These are phyloP conservation scores for Baffinella frigidus DNA, from an alignment of 208 protist species.

Conservation along the genomic window DNA sequence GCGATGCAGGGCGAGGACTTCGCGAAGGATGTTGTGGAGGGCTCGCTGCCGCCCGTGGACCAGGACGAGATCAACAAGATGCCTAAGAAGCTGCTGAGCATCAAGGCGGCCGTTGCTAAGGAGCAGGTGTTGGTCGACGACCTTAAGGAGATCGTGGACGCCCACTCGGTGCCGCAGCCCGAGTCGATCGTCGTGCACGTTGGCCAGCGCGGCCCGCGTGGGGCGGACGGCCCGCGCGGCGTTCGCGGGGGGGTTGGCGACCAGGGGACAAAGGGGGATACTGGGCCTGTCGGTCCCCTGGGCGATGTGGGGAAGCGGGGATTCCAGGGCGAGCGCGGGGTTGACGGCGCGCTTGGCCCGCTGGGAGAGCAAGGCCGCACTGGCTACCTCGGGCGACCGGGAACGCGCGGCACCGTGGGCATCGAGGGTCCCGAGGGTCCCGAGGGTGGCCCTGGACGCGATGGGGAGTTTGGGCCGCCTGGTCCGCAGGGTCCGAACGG, in stretches of 20 bases:
- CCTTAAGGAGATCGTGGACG: neutral
- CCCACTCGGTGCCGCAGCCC: neutral
- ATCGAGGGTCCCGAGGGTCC: conserved; percentile 38
- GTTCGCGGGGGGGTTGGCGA: neutral
- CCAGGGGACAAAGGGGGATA: neutral
- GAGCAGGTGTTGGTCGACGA: conserved; percentile 20
- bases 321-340: neutral
- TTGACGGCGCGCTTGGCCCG: neutral
- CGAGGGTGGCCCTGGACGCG: neutral
- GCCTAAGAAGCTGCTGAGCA: conserved; percentile 6
- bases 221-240: neutral
- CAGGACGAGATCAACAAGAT: conserved; percentile 25
- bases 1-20: conserved; percentile 29
- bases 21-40: neutral
- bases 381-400: neutral
- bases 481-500: conserved; percentile 35
- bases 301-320: neutral
- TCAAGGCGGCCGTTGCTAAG: neutral
- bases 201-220: conserved; percentile 9
- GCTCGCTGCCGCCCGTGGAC: neutral
- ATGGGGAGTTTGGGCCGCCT: neutral
- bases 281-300: neutral
- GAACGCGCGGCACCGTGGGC: neutral
- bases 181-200: conserved; percentile 55
- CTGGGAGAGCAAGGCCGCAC: neutral